Evolutionary conservation across 345 rosid genomes (phyloP), one percentile per base, ranked within the genome.

Genomic region (Camelina neglecta): DNA sequence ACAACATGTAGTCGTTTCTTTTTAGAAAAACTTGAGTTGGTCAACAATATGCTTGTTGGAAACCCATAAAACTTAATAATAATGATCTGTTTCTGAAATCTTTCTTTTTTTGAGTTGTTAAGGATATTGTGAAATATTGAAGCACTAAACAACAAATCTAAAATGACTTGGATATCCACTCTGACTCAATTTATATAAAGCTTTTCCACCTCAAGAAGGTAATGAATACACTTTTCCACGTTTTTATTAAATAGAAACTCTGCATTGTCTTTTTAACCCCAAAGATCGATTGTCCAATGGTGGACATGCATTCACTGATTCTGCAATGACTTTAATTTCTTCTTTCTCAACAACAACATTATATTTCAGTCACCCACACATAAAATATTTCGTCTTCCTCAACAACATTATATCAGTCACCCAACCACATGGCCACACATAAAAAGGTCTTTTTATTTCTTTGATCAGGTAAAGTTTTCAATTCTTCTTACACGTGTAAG

Each of bases 101-200:
- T 45, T 12, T 60, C 11, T 16, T 2, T 5, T 5, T 60, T 38
- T 20, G 6, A 35, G 21, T 8, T 58, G 50, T 21, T 61, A 10
- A 16, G 12, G 13, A 58, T n/a, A 61, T 23, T 21, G 50, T 23
- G 35, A 61, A 23, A 62, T 21, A 62, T 45, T 62, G 35, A 62
- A 62, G 67, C 67, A 61, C 33, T 21, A 41, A 23, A 23, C 18
- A 41, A 12, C 36, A 62, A 41, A 62, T 41, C 20, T 20, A 20
- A 16, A 39, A 61, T 61, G 66, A 61, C 66, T 12, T 58, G 62
- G 62, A 58, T 18, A 62, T 62, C 21, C 51, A 42, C 48, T 62
- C 51, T 24, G 2, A 6, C 38, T 35, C 38, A 6, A 1, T 41
- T 62, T 18, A 4, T 36, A 18, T 24, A 18, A 10, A 36, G 7